Conservation (phyloP, 1,284 basidiomycete genomes). For the Irpex sp. region DNA sequence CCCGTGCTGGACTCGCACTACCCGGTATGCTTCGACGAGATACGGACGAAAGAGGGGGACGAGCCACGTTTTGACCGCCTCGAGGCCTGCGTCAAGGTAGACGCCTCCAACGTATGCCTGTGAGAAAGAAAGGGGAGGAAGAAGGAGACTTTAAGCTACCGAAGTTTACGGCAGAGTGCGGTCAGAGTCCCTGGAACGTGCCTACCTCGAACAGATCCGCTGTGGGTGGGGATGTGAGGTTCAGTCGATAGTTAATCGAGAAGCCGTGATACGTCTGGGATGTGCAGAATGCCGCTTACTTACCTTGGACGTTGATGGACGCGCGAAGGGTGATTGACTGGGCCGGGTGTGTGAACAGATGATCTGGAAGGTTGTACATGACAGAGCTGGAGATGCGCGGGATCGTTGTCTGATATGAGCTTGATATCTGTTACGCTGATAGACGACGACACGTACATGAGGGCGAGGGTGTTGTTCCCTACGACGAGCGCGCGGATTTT, state of each 20-base stretch:
- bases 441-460: slow-evolving; percentile 45
- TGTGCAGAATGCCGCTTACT: slow-evolving; percentile 10
- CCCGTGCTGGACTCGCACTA: slow-evolving; percentile 61
- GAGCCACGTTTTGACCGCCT: slow-evolving; percentile 55
- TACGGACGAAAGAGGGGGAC: slow-evolving; percentile 59
- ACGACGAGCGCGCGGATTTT: slow-evolving; percentile 73
- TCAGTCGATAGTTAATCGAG: slow-evolving; percentile 4
- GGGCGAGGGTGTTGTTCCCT: slow-evolving; percentile 66
- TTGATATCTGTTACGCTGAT: not conserved
- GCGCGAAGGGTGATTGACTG: slow-evolving; percentile 65
- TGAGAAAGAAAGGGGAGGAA: not conserved
- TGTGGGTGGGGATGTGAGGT: slow-evolving; percentile 24
- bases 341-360: slow-evolving; percentile 59
- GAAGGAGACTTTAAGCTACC: not conserved
- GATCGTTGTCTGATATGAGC: not conserved
- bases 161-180: not conserved
- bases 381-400: slow-evolving; percentile 42
- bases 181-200: slow-evolving; percentile 1
- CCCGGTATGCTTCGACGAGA: slow-evolving; percentile 51
- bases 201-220: slow-evolving; percentile 75
- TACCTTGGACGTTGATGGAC: slow-evolving; percentile 68
- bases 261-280: not conserved
- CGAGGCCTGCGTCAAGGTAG: slow-evolving; percentile 63
- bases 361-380: slow-evolving; percentile 57
- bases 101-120: slow-evolving; percentile 75